These are phyloP conservation scores for Phytophthora macrochlamydospora DNA, from an alignment of 352 stramenopile species.

Conservation along the genomic window DNA sequence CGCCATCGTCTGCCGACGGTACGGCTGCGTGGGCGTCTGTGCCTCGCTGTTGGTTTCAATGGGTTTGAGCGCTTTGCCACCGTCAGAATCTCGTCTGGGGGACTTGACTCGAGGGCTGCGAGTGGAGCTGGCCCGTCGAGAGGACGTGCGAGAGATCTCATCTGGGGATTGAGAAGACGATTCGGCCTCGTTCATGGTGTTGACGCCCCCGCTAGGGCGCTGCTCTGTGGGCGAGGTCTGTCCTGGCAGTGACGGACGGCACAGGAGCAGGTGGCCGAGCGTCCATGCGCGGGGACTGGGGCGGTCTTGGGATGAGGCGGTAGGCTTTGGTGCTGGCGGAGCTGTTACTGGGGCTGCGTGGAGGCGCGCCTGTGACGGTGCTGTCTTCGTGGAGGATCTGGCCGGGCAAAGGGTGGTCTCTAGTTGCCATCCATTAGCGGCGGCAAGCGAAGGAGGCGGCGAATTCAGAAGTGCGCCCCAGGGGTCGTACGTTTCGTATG, in stretches of 20 bases:
- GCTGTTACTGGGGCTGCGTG: neutral
- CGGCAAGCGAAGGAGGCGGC: neutral
- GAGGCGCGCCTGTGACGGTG: neutral
- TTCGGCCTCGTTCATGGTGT: neutral
- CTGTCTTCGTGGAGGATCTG: conserved; percentile 26
- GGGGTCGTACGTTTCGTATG: too few relatives aligned
- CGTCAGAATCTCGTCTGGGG: neutral
- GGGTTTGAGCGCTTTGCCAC: too few relatives aligned
- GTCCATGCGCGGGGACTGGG: neutral
- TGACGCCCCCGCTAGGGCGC: neutral
- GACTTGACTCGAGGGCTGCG: conserved; percentile 1
- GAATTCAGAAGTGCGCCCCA: too few relatives aligned
- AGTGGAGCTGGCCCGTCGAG: neutral
- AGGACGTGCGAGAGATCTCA: neutral
- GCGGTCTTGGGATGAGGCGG: conserved; percentile 4
- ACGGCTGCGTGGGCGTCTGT: neutral
- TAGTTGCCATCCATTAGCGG: conserved; percentile 28
- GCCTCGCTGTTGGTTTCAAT: too few relatives aligned
- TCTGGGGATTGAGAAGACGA: neutral
- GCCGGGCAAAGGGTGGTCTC: conserved; percentile 20
- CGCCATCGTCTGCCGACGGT: conserved; percentile 13
- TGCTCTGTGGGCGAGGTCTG: neutral
- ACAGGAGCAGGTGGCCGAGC: neutral
- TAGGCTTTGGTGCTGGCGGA: conserved; percentile 1
- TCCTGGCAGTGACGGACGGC: neutral